phyloP scores from a whole-genome alignment of 257 asterid genomes.

The Parsonsia alboflavescens region DNA sequence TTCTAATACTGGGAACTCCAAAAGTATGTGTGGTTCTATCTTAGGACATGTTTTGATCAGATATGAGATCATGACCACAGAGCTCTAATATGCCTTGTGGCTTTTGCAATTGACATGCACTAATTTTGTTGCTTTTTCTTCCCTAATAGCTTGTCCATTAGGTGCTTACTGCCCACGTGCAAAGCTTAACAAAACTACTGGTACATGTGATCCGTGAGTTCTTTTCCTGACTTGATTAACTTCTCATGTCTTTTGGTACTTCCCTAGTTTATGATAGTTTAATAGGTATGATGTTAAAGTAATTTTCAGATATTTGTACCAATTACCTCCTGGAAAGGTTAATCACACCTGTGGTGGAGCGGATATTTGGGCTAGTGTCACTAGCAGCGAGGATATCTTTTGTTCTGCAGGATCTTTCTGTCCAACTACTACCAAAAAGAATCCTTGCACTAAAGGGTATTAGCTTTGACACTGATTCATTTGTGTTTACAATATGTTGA shows the following conservation, averaged over 20 bases:
- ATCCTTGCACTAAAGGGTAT: constrained; percentile 67
- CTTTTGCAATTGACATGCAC: constrained; percentile 10
- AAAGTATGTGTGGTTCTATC: not conserved
- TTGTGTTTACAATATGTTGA: constrained; percentile 13
- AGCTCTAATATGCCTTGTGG: not conserved
- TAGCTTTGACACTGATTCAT: constrained; percentile 16
- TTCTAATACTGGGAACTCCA: not conserved
- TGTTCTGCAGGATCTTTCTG: constrained; percentile 91
- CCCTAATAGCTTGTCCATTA: constrained; percentile 75
- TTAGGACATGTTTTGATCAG: not conserved
- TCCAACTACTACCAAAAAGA: constrained; percentile 67
- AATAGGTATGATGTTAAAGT: constrained; percentile 32
- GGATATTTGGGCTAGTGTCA: constrained; percentile 76
- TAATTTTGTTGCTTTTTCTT: constrained; percentile 15
- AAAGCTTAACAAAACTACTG: constrained; percentile 51
- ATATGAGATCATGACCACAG: not conserved
- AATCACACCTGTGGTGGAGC: constrained; percentile 96
- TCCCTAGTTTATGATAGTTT: constrained; percentile 27
- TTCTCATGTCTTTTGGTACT: constrained; percentile 14
- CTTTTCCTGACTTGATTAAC: constrained; percentile 18
- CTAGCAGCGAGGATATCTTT: constrained; percentile 64
- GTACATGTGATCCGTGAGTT: constrained; percentile 94
- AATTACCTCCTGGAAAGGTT: constrained; percentile 71
- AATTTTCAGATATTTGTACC: constrained; percentile 71
- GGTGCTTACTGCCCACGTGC: constrained; percentile 89